phyloP scores from a whole-genome alignment of 73 alveolate genomes.

The Tetrahymena malaccensis region DNA sequence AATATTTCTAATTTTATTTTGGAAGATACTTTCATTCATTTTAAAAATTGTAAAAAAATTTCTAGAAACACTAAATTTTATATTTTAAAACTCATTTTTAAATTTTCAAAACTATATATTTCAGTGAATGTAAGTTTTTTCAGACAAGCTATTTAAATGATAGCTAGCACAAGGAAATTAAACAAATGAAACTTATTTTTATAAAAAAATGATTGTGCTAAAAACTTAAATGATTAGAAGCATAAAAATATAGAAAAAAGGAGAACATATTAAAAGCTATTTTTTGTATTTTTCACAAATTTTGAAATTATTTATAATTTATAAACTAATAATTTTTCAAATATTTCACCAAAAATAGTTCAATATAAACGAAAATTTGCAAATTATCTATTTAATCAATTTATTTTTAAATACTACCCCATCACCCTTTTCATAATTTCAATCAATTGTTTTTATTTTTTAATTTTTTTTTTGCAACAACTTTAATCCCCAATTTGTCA shows the following conservation, averaged over 20 bases:
- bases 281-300: not conserved
- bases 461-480: not conserved
- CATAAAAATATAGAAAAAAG: too few relatives aligned
- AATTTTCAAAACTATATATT: too few relatives aligned
- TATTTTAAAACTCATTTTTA: too few relatives aligned
- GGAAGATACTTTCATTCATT: not conserved
- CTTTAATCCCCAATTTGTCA: not conserved
- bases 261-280: not conserved
- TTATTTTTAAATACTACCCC: not conserved
- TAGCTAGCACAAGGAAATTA: not conserved
- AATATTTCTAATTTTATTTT: not conserved
- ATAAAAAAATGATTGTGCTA: too few relatives aligned
- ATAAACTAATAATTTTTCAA: too few relatives aligned
- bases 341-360: not conserved
- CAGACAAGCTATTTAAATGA: not conserved
- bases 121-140: too few relatives aligned
- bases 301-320: not conserved
- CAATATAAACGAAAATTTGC: not conserved
- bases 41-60: too few relatives aligned
- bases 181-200: not conserved
- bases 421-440: not conserved
- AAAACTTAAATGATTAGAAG: too few relatives aligned
- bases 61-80: too few relatives aligned
- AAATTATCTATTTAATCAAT: too few relatives aligned
- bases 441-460: not conserved